Evolutionary conservation across 2,329 filamentous ascomycete genomes (phyloP), one percentile per base, ranked within the genome.

Genomic region (Cytospora leucostoma): DNA sequence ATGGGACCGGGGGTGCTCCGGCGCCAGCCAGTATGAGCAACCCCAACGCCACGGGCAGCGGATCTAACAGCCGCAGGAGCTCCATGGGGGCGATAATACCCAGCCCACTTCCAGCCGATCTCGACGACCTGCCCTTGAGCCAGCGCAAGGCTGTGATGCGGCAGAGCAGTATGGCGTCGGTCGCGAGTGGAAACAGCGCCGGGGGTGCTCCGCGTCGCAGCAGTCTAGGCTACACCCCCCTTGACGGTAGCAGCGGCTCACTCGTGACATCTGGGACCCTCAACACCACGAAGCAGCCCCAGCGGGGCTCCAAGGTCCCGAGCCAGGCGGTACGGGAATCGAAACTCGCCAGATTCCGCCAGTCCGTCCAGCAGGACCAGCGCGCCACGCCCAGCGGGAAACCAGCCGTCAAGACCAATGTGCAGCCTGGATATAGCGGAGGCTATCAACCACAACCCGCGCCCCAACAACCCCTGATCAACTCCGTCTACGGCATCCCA

Each of bases 61-160:
- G 27, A 19, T 54, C 54, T 12, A 50, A 56, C 56, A 63, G 63
- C 44, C 49, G 59, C 47, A 40, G 60, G 56, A 44, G n/a, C 62
- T 55, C 51, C 37, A n/a, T 33, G 15, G 21, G 34, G 40, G 44
- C 38, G 21, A 35, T 15, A 35, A 35, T 47, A 10, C 38, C 49
- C n/a, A 37, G 47, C 34, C 35, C 49, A 10, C 32, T 35, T 2
- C 27, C 38, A n/a, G 33, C 52, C n/a, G 61, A 63, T 72, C 78
- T 82, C 1, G 91, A 93, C 65, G 85, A 93, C 62, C 80, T 94
- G 68, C 88, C 91, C 0, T 80, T 95, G 19, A 89, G 86, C 50
- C 85, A 90, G 69, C 87, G 90, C 51, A 83, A 82, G 61, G 77
- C 84, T 53, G 74, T 90, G 34, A 85, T 90, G 61, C 84, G 84